Percentiles rank a stretch among this genome's conserved stretches.
These are phyloP conservation scores for Gossypium gossypioides DNA, from an alignment of 441 rosid species.

Conservation along the genomic window DNA sequence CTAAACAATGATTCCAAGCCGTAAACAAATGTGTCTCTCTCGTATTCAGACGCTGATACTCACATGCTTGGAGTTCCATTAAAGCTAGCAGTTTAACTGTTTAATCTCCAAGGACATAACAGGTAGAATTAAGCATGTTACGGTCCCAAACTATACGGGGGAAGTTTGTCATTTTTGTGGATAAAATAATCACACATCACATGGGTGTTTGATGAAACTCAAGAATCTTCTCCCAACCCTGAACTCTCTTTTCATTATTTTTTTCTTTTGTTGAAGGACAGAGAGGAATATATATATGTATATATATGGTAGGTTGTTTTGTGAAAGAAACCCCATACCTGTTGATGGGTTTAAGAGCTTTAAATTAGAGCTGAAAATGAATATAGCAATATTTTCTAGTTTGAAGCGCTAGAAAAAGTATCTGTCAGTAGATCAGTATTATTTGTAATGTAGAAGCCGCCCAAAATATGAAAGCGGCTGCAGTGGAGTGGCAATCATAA, in stretches of 20 bases:
- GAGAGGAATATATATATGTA: no score
- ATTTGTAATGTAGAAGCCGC: background rate
- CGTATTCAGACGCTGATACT: background rate
- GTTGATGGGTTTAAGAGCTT: background rate
- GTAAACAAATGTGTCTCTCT: background rate
- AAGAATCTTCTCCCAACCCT: conserved; percentile 10
- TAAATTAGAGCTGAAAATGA: background rate
- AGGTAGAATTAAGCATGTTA: conserved; percentile 21
- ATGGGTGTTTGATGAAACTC: conserved; percentile 11
- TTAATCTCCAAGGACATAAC: background rate
- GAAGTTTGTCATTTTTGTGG: conserved; percentile 16
- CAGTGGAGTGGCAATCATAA: conserved; percentile 15
- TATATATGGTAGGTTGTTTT: background rate
- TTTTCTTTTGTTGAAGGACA: no score
- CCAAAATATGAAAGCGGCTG: background rate
- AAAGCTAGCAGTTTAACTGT: background rate
- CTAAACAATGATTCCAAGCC: conserved; percentile 20
- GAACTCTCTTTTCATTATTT: background rate
- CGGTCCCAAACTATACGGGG: conserved; percentile 18
- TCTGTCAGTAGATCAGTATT: conserved; percentile 9
- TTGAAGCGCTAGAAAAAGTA: background rate
- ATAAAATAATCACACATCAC: conserved; percentile 25
- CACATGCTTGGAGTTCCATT: background rate
- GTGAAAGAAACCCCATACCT: conserved; percentile 3
- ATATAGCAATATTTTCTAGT: background rate